These are phyloP conservation scores for Microdochium paspali DNA, from an alignment of 2,329 filamentous ascomycete species.

Conservation along the genomic window DNA sequence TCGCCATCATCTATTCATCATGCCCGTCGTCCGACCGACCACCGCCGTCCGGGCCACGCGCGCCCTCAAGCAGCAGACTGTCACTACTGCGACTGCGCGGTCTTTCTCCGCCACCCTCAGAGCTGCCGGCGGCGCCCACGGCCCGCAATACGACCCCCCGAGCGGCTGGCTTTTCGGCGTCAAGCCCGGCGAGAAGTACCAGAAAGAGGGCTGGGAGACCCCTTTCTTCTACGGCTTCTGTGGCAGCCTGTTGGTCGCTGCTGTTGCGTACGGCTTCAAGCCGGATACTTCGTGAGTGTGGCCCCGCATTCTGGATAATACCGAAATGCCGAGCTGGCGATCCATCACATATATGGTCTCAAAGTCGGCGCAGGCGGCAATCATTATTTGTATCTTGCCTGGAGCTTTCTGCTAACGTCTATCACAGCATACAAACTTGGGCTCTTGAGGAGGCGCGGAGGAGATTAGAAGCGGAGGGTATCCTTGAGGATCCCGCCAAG, in stretches of 20 bases:
- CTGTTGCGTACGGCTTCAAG: constrained; percentile 87
- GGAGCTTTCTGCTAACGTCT: constrained; percentile 15
- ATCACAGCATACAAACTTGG: constrained; percentile 91
- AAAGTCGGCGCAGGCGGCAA: too few species aligned
- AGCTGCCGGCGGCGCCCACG: constrained; percentile 42
- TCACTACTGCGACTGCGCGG: constrained; percentile 14
- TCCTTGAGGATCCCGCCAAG: constrained; percentile 71
- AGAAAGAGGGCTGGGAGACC: constrained; percentile 94
- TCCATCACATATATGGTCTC: too few species aligned
- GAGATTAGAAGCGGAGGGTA: constrained; percentile 91
- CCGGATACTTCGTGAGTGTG: constrained; percentile 90
- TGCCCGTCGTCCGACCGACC: constrained; percentile 18
- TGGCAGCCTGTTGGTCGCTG: constrained; percentile 63
- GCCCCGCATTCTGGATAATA: neutral
- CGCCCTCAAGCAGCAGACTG: constrained; percentile 11
- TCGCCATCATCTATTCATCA: constrained; percentile 4
- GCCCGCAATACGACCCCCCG: constrained; percentile 79
- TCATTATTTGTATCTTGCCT: too few species aligned
- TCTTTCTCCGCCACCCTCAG: constrained; percentile 34
- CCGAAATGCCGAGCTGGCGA: too few species aligned
- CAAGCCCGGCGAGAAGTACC: constrained; percentile 88
- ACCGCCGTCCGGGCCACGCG: constrained; percentile 18
- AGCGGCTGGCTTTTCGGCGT: constrained; percentile 89
- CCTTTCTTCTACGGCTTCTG: constrained; percentile 79
- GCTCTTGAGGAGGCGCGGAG: constrained; percentile 92